Base-by-base conservation (phyloP, 768 basidiomycete species). In the Pleurotus citrinopileatus region DNA sequence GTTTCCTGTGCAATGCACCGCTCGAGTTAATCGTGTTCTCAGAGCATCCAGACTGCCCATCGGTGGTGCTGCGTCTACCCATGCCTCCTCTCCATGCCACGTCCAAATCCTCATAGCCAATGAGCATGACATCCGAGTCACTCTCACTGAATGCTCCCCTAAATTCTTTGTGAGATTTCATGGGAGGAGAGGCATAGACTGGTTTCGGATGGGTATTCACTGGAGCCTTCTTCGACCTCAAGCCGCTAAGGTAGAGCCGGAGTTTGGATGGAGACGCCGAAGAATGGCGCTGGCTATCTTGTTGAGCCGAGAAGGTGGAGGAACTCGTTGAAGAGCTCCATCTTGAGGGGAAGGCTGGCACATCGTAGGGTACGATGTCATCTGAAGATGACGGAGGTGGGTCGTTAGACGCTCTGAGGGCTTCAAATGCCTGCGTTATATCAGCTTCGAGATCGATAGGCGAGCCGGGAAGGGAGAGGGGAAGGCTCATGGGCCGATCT, bases 291-390 rank as follows among this genome's bases (percentile, higher is more conserved):
- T 57, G 71, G 37, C 74, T 73, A 46, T 75, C 74, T 13, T 13
- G 6, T 3, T 61, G 57, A 7, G 76, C 61, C 2, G 75, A 47
- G n/a, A 27, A 47, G 5, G 45, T 47, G 13, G 45, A 78, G 20
- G 65, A 70, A 28, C 83, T 70, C 2, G 85, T 86, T 10, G 84
- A 86, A 6, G 77, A 72, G 59, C 83, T 85, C 86, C 86, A 87
- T 60, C 80, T 82, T 37, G 84, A 86, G 59, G 80, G 78, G 58
- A 86, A 72, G 17, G 64, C 60, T 15, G 62, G 65, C 10, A 61
- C 60, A 28, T 66, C 63, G 45, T 65, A 63, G 42, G 53, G n/a
- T 10, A 27, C 13, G 22, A 29, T 13, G 42, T 45, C 47, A 38
- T 36, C 29, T 29, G 36, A 32, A 6, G 29, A 6, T 6, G 13